A percentile compares a stretch with the other conserved stretches of the same genome.
Evolutionary conservation across 495 filamentous ascomycete genomes (phyloP).

Genomic region (Ascobolus immersus): DNA sequence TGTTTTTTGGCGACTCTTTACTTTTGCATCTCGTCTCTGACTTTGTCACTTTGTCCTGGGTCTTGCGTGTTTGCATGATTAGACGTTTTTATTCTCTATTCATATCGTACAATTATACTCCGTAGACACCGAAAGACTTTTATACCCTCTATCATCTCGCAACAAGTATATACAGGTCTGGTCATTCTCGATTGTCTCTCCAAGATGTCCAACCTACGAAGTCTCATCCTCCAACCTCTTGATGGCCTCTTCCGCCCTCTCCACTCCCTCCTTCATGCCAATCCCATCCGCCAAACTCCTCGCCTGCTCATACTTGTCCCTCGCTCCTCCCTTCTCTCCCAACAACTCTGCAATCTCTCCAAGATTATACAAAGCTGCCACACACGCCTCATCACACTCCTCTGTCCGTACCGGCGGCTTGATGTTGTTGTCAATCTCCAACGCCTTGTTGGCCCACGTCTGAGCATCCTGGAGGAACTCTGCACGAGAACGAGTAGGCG

Average conservation of each 20-base stretch:
- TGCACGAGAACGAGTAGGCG: conserved; percentile 22
- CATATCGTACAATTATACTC: too few species aligned
- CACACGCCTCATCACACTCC: conserved; percentile 71
- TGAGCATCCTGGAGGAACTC: conserved; percentile 33
- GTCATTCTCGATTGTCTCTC: too few species aligned
- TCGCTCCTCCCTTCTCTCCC: conserved; percentile 37
- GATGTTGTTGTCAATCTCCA: conserved; percentile 32
- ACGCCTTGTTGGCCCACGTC: conserved; percentile 52
- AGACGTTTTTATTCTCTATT: too few species aligned
- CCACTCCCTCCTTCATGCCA: conserved; percentile 36
- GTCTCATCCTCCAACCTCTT: conserved; percentile 19
- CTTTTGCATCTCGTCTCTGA: too few species aligned
- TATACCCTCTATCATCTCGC: too few species aligned
- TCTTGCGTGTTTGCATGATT: too few species aligned
- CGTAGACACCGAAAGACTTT: too few species aligned
- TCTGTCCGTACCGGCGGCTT: conserved; percentile 34
- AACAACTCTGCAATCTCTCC: conserved; percentile 54
- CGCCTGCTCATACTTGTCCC: conserved; percentile 36
- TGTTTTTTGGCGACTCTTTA: too few species aligned
- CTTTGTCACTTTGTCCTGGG: too few species aligned
- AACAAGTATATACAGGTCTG: too few species aligned
- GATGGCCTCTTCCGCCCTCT: conserved; percentile 31
- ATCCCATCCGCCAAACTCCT: conserved; percentile 33
- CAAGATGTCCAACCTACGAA: neutral
- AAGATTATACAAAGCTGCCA: conserved; percentile 60